Evolutionary conservation across 2,329 filamentous ascomycete genomes (phyloP).

Genomic region (Ophiocordyceps camponoti-floridani): DNA sequence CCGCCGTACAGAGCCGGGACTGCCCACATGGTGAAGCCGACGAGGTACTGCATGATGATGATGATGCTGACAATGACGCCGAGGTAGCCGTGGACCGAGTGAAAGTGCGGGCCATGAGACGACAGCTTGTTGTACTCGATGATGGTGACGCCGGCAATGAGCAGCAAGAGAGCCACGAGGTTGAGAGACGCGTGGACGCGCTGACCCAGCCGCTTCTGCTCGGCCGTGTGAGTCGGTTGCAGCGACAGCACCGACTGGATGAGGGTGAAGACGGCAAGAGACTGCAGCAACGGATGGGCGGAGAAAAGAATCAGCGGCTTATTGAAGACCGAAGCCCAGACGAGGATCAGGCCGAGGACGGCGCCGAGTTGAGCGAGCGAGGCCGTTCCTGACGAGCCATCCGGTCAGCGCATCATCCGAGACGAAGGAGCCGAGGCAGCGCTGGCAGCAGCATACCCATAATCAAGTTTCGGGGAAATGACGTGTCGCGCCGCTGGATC

Average conservation of each 20-base stretch:
- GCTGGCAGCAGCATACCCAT: constrained; percentile 34
- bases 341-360: constrained; percentile 53
- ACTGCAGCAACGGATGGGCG: constrained; percentile 60
- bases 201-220: constrained; percentile 49
- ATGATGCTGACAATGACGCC: constrained; percentile 59
- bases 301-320: constrained; percentile 65
- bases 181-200: constrained; percentile 54
- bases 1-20: constrained; percentile 59
- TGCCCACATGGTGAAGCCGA: constrained; percentile 74
- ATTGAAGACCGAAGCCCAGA: constrained; percentile 64
- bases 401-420: not conserved
- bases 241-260: constrained; percentile 68
- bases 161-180: constrained; percentile 39
- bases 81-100: constrained; percentile 64
- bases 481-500: constrained; percentile 44
- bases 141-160: constrained; percentile 46
- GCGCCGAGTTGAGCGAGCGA: constrained; percentile 64
- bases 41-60: constrained; percentile 52
- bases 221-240: constrained; percentile 65
- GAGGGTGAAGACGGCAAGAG: constrained; percentile 52
- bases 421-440: not conserved
- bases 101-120: constrained; percentile 53
- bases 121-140: constrained; percentile 75
- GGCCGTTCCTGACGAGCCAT: constrained; percentile 46
- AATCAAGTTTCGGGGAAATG: constrained; percentile 53